Conservation (phyloP, 2,329 filamentous ascomycete species). For the Apiospora kogelbergensis region DNA sequence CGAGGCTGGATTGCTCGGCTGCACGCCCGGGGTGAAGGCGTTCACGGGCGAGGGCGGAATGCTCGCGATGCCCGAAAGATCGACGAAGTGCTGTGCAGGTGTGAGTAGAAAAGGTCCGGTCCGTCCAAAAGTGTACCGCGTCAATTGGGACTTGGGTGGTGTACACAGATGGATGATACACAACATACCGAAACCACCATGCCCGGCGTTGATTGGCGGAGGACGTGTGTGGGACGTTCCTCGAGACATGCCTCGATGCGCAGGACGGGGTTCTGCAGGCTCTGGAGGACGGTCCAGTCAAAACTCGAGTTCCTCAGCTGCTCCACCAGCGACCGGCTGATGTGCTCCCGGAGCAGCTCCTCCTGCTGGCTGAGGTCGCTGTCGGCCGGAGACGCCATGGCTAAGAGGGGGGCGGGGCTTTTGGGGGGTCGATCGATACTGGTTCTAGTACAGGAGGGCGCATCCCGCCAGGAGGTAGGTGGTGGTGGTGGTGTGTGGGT, state of each 20-base stretch:
- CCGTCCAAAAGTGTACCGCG: neutral
- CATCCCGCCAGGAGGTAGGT: too few relatives aligned
- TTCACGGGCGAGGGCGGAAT: neutral
- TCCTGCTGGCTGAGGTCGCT: constrained; percentile 1
- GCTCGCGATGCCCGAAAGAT: neutral
- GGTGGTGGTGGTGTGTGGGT: neutral
- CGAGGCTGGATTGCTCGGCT: neutral
- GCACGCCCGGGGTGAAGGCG: neutral
- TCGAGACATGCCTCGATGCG: constrained; percentile 19
- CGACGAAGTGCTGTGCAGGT: neutral
- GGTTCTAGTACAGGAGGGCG: too few relatives aligned
- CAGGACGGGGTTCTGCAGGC: constrained; percentile 16
- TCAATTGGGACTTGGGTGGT: neutral
- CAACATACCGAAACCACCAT: constrained; percentile 18
- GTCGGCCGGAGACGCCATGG: neutral
- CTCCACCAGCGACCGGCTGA: constrained; percentile 18
- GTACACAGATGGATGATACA: neutral
- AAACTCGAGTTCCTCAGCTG: constrained; percentile 17
- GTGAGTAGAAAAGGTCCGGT: too few relatives aligned
- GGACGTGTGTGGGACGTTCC: constrained; percentile 9
- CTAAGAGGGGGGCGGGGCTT: too few relatives aligned
- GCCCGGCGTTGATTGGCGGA: constrained; percentile 10
- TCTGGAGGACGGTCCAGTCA: constrained; percentile 18
- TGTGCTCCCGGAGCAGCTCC: constrained; percentile 16
- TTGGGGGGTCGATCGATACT: too few relatives aligned